Percentiles rank a stretch among this genome's conserved stretches.
These are phyloP conservation scores for Aspergillus caelatus DNA, from an alignment of 2,329 filamentous ascomycete genomes.

Conservation along the genomic window DNA sequence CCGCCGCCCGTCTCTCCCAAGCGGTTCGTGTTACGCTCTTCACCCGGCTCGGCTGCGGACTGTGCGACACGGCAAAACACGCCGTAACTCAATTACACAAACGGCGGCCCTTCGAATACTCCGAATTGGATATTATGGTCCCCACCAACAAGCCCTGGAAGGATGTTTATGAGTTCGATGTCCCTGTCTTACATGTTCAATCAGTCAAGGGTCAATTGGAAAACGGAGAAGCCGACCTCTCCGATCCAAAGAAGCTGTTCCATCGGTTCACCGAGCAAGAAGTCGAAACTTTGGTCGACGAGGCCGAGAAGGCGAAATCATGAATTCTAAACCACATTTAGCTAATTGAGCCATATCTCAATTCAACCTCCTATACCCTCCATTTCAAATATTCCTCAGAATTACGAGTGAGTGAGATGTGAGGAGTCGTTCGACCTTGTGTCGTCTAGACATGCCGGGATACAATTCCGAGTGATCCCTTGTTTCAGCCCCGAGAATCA, in stretches of 20 bases:
- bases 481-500: too few species aligned
- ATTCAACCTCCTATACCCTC: background rate
- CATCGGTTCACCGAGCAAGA: slow-evolving; percentile 64
- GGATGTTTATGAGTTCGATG: slow-evolving; percentile 65
- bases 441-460: background rate
- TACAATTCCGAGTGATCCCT: background rate
- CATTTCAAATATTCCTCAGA: background rate
- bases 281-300: slow-evolving; percentile 57
- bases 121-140: slow-evolving; percentile 63
- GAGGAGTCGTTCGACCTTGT: background rate
- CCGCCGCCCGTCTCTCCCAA: slow-evolving; percentile 32
- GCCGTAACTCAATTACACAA: slow-evolving; percentile 58
- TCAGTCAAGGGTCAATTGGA: slow-evolving; percentile 42
- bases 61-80: slow-evolving; percentile 64
- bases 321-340: slow-evolving; percentile 7
- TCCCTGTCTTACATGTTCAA: slow-evolving; percentile 64
- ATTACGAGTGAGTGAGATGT: background rate
- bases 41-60: slow-evolving; percentile 61
- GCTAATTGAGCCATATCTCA: background rate
- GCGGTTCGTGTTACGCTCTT: slow-evolving; percentile 59
- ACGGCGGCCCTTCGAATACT: slow-evolving; percentile 57
- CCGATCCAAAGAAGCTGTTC: slow-evolving; percentile 64
- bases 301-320: slow-evolving; percentile 39
- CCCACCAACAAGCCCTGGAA: slow-evolving; percentile 60
- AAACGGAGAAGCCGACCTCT: slow-evolving; percentile 52